phyloP scores from a whole-genome alignment of 2,329 filamentous ascomycete genomes.

The Elsinoe perseae region DNA sequence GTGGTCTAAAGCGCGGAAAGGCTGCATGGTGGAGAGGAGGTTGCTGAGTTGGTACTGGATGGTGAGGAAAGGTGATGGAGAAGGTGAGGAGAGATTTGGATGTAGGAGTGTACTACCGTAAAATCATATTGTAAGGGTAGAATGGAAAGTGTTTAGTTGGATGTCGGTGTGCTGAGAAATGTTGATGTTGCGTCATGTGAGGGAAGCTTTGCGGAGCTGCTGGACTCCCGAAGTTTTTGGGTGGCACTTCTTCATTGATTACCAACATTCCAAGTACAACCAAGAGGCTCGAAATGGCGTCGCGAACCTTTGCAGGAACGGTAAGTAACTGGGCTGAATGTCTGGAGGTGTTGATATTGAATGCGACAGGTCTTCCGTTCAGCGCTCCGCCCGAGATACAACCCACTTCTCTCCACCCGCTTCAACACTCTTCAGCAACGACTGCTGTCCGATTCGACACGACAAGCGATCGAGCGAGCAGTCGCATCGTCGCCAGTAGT shows the following conservation, averaged over 20 bases:
- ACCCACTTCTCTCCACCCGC: conserved; percentile 35
- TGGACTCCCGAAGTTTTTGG: not conserved
- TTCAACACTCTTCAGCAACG: conserved; percentile 49
- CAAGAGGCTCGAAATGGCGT: conserved; percentile 2
- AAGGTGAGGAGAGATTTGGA: not conserved
- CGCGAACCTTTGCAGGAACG: conserved; percentile 6
- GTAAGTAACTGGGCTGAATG: not conserved
- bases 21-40: conserved; percentile 4
- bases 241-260: not conserved
- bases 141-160: not conserved
- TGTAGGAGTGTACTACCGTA: not conserved
- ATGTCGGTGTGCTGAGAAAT: conserved; percentile 1
- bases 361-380: conserved; percentile 38
- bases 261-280: not conserved
- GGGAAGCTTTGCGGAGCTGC: conserved; percentile 8
- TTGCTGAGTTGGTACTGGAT: not conserved
- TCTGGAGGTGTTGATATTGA: not conserved
- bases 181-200: conserved; percentile 15
- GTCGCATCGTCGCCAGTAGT: conserved; percentile 84
- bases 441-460: conserved; percentile 71
- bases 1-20: conserved; percentile 31
- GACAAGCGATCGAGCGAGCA: conserved; percentile 80
- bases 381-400: conserved; percentile 36
- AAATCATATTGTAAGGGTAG: not conserved
- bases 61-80: not conserved